Evolutionary conservation across 176 grass and related monocot genomes (phyloP).

Genomic region (Hordeum marinum): DNA sequence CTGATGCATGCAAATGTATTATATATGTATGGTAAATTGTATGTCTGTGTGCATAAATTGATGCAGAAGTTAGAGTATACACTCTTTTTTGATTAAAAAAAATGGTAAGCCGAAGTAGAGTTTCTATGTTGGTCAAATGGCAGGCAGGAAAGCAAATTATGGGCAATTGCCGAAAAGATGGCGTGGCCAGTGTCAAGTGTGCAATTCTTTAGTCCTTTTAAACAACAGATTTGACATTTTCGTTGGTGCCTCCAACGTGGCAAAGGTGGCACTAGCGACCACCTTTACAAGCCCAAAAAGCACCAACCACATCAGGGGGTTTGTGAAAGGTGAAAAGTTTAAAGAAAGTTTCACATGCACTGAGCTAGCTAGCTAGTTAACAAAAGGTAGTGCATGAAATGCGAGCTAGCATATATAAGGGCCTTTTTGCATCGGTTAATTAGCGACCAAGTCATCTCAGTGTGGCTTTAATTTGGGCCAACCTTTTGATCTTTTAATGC

Average conservation of each 20-base stretch:
- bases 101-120: no score
- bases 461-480: background rate
- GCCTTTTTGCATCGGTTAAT: constrained; percentile 21
- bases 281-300: constrained; percentile 14
- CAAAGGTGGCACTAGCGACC: constrained; percentile 17
- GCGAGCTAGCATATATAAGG: background rate
- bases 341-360: constrained; percentile 34
- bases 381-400: background rate
- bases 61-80: no score
- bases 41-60: no score
- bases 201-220: background rate
- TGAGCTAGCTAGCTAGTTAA: background rate
- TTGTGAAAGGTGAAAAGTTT: constrained; percentile 32
- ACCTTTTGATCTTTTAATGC: background rate
- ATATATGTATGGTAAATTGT: no score
- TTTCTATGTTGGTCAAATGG: background rate
- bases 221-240: background rate
- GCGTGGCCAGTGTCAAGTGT: background rate
- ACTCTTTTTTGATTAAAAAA: no score
- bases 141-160: no score
- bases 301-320: background rate
- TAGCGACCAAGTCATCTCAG: constrained; percentile 32
- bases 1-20: no score
- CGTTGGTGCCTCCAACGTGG: constrained; percentile 26
- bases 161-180: background rate